phyloP scores from a whole-genome alignment of 176 grass and related monocot genomes.

The Triticum aestivum region IWGSC_CS_RefSeq_v2.1 NC_057804.1:52901387-52901886 shows the following conservation, averaged over 20 bases:
- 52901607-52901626: neutral
- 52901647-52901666: neutral
- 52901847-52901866: neutral
- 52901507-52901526: neutral
- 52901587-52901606: neutral
- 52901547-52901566: neutral
- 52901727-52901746: neutral
- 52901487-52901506: neutral
- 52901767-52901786: neutral
- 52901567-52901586: neutral
- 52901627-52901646: neutral
- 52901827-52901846: neutral
- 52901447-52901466: neutral
- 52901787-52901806: neutral
- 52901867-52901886: constrained; percentile 39
- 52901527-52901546: too few species aligned
- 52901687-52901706: neutral
- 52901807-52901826: neutral
- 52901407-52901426: neutral
- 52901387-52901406: neutral
- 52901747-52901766: constrained; percentile 30
- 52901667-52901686: constrained; percentile 10
- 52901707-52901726: neutral
- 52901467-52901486: neutral
- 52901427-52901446: neutral